These are phyloP conservation scores for Jamesozyma lodderae DNA, from an alignment of 805 yeast genomes.

Conservation along the genomic window DNA sequence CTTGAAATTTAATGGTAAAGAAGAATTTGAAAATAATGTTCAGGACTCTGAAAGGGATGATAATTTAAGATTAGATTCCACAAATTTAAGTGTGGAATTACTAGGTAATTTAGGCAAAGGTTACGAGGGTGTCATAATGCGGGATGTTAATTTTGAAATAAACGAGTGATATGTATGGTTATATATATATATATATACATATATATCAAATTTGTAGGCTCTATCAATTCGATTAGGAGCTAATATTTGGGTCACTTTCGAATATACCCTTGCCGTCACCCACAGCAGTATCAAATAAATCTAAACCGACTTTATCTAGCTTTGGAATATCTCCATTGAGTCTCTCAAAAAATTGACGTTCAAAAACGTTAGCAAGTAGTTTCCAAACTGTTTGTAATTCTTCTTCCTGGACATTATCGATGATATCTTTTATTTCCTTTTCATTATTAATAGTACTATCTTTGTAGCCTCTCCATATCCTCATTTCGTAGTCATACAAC, in stretches of 20 bases:
- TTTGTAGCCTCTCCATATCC: conserved; percentile 13
- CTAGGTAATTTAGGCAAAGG: conserved; percentile 55
- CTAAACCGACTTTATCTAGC: conserved; percentile 5
- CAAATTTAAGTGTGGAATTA: conserved; percentile 44
- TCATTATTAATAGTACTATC: conserved; percentile 1
- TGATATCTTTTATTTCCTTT: conserved; percentile 1
- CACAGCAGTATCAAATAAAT: conserved; percentile 4
- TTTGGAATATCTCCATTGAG: neutral
- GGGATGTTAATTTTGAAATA: conserved; percentile 43
- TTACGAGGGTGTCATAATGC: conserved; percentile 50
- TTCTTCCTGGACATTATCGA: neutral
- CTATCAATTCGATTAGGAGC: neutral
- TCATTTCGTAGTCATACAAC: conserved; percentile 14
- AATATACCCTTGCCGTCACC: conserved; percentile 3
- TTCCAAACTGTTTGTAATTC: conserved; percentile 1
- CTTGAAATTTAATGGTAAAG: conserved; percentile 41
- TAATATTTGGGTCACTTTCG: conserved; percentile 1
- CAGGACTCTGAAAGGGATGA: conserved; percentile 27
- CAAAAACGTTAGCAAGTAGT: neutral
- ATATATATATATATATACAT: neutral
- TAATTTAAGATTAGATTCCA: conserved; percentile 26
- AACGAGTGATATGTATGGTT: conserved; percentile 5
- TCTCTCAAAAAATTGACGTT: neutral
- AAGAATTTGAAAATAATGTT: conserved; percentile 7
- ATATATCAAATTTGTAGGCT: neutral